These are phyloP conservation scores for Chrysanthemum seticuspe DNA, from an alignment of 129 eudicot genomes.

Conservation along the genomic window DNA sequence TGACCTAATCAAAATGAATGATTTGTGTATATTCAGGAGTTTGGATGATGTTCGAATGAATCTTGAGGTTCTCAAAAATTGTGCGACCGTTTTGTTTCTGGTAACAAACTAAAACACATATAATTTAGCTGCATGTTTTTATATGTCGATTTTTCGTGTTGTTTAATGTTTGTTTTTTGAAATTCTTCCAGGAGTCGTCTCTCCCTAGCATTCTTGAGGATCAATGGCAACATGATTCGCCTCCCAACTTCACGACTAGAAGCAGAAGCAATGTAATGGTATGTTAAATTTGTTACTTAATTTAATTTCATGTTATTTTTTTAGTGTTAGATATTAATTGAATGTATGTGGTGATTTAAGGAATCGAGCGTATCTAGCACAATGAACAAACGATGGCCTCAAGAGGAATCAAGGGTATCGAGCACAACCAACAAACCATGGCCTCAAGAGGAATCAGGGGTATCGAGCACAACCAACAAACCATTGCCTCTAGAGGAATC, in stretches of 20 bases:
- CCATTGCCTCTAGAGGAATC: no score
- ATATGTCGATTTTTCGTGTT: not conserved
- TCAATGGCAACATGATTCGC: conserved; percentile 42
- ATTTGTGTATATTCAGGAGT: conserved; percentile 48
- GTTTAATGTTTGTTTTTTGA: no score
- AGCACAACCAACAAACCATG: no score
- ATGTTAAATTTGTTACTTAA: not conserved
- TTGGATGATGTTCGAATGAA: conserved; percentile 94
- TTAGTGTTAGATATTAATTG: not conserved
- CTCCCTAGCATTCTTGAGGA: conserved; percentile 54
- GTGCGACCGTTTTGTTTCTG: conserved; percentile 89
- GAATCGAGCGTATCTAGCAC: conserved; percentile 32
- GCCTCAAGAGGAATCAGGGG: no score
- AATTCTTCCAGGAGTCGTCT: conserved; percentile 62
- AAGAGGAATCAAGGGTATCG: no score
- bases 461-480: no score
- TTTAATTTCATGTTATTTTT: not conserved
- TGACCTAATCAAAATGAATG: not conserved
- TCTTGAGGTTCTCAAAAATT: conserved; percentile 89
- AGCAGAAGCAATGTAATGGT: conserved; percentile 58
- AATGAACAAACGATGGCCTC: no score
- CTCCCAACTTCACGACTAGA: conserved; percentile 60
- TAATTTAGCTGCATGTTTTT: not conserved
- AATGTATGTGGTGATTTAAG: conserved; percentile 24
- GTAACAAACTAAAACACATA: conserved; percentile 29